A percentile compares a stretch with the other conserved stretches of the same genome.
These are phyloP conservation scores for Picea glauca DNA, from an alignment of 75 land plant genomes.

Conservation along the genomic window DNA sequence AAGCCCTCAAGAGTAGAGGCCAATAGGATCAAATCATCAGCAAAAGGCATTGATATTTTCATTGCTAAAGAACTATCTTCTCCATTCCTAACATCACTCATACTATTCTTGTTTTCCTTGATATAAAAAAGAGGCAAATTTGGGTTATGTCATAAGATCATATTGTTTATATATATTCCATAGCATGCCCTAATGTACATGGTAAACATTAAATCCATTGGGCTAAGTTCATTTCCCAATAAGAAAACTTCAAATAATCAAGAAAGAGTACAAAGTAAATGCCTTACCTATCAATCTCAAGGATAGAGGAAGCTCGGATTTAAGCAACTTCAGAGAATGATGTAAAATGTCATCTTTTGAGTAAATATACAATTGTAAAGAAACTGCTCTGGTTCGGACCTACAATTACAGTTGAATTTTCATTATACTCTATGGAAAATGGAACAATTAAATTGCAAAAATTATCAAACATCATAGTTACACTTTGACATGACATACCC, in stretches of 20 bases:
- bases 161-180: not conserved
- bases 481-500: not conserved
- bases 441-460: not conserved
- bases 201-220: not conserved
- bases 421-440: not conserved
- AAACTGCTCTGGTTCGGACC: constrained; percentile 76
- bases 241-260: not conserved
- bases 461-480: no score
- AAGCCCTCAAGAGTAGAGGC: no score
- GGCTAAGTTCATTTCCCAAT: not conserved
- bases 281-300: constrained; percentile 73
- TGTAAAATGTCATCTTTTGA: constrained; percentile 59
- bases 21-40: no score
- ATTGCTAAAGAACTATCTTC: not conserved
- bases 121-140: not conserved
- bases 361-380: constrained; percentile 56
- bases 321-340: constrained; percentile 69
- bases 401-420: constrained; percentile 18
- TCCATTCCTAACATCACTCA: not conserved
- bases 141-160: not conserved
- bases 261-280: not conserved
- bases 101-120: not conserved
- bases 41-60: not conserved
- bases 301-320: constrained; percentile 82
- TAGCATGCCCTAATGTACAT: not conserved